phyloP scores from a whole-genome alignment of 2,329 filamentous ascomycete genomes.

The Gremmenia infestans region DNA sequence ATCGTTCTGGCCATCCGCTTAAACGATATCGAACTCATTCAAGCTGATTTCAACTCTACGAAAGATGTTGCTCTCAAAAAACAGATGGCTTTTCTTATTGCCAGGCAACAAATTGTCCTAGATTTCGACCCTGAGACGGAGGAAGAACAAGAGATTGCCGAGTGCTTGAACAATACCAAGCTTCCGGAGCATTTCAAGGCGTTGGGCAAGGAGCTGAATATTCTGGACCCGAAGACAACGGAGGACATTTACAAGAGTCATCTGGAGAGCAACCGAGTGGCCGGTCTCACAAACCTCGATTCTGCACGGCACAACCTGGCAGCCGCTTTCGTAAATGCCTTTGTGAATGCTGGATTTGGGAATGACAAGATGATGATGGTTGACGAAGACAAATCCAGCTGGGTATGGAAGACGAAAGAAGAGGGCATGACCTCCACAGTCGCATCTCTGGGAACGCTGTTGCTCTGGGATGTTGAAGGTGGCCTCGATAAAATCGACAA shows the following conservation, averaged over 20 bases:
- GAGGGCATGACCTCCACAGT: conserved; percentile 97
- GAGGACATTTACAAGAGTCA: conserved; percentile 99
- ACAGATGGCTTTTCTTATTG: conserved; percentile 90
- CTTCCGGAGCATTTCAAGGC: conserved; percentile 90
- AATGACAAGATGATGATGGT: conserved; percentile 98
- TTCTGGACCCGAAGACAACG: conserved; percentile 91
- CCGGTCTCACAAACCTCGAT: conserved; percentile 89
- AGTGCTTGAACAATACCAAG: conserved; percentile 83
- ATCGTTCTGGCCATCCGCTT: conserved; percentile 91
- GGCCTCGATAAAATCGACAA: conserved; percentile 92
- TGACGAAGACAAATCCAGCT: conserved; percentile 80
- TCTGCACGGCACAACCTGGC: conserved; percentile 94
- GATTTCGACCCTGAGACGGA: conserved; percentile 58
- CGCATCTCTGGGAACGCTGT: conserved; percentile 84
- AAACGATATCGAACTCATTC: conserved; percentile 80
- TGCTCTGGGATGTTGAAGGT: conserved; percentile 90
- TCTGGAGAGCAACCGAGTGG: conserved; percentile 88
- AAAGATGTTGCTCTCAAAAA: conserved; percentile 79
- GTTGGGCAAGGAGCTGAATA: conserved; percentile 91
- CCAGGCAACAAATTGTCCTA: conserved; percentile 83
- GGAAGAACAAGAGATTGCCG: conserved; percentile 69
- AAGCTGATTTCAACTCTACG: conserved; percentile 73
- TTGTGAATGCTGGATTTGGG: conserved; percentile 92
- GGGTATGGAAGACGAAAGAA: conserved; percentile 99
- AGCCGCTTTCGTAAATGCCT: conserved; percentile 93